Evolutionary conservation across 2,329 filamentous ascomycete genomes (phyloP).

Genomic region (Arthroderma uncinatum): DNA sequence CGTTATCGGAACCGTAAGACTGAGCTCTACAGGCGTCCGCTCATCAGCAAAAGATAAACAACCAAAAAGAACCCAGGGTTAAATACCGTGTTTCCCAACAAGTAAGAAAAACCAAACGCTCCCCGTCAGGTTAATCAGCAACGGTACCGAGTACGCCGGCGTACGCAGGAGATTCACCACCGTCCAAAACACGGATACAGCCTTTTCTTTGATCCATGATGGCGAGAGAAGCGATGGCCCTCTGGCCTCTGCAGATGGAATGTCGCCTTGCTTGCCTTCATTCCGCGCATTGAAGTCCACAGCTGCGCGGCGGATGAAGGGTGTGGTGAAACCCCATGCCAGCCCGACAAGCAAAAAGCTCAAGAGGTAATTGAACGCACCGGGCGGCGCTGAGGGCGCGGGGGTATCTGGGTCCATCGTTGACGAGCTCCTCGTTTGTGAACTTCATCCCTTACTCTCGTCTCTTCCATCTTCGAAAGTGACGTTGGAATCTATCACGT

Average conservation of each 20-base stretch:
- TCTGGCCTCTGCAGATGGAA: neutral
- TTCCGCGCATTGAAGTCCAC: conserved; percentile 55
- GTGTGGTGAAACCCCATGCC: conserved; percentile 86
- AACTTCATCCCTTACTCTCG: too few species aligned
- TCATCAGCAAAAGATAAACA: neutral
- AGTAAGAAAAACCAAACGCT: conserved; percentile 95
- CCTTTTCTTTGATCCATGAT: conserved; percentile 52
- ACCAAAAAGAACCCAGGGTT: conserved; percentile 7
- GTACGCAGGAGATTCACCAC: conserved; percentile 68
- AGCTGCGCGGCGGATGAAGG: conserved; percentile 82
- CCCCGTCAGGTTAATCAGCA: conserved; percentile 80
- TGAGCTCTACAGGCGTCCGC: conserved; percentile 54
- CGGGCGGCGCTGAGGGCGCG: conserved; percentile 24
- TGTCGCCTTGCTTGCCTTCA: conserved; percentile 8
- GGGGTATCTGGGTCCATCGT: conserved; percentile 26
- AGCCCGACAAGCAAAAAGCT: conserved; percentile 84
- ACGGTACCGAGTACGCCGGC: conserved; percentile 71
- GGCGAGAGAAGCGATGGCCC: conserved; percentile 17
- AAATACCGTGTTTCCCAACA: conserved; percentile 79
- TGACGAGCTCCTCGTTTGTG: neutral
- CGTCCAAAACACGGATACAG: conserved; percentile 58
- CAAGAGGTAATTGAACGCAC: conserved; percentile 64
- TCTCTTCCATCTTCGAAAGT: neutral
- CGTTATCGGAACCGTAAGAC: conserved; percentile 85
- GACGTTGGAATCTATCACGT: neutral